phyloP scores from a whole-genome alignment of 2,329 filamentous ascomycete species.

The Didymella exigua region DNA sequence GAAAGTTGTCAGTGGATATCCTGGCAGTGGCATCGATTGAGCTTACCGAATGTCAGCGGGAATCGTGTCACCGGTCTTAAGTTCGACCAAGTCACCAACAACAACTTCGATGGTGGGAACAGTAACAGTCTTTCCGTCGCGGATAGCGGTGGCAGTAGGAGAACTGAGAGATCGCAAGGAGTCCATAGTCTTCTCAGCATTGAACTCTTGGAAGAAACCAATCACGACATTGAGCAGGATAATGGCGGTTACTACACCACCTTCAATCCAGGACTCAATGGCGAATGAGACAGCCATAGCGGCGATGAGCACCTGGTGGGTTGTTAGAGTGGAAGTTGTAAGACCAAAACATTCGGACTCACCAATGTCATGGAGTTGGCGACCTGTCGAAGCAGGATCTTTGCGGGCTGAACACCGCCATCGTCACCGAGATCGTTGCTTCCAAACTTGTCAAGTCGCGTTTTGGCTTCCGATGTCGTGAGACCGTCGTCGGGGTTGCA shows the following conservation, averaged over 20 bases:
- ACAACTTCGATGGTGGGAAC: slow-evolving; percentile 65
- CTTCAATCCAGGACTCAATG: slow-evolving; percentile 55
- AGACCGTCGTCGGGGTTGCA: slow-evolving; percentile 72
- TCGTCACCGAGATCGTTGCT: slow-evolving; percentile 75
- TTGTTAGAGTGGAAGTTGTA: slow-evolving; percentile 1
- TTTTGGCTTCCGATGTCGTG: slow-evolving; percentile 62
- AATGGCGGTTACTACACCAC: slow-evolving; percentile 54
- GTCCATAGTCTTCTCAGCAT: slow-evolving; percentile 57
- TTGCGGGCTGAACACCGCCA: slow-evolving; percentile 72
- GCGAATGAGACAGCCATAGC: slow-evolving; percentile 55
- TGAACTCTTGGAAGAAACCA: slow-evolving; percentile 55
- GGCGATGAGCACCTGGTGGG: slow-evolving; percentile 49
- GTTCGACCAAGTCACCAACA: slow-evolving; percentile 67
- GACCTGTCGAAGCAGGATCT: slow-evolving; percentile 74
- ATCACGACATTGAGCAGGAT: slow-evolving; percentile 53
- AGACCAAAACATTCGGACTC: slow-evolving; percentile 14
- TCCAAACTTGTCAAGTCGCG: slow-evolving; percentile 57
- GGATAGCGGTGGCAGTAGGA: slow-evolving; percentile 54
- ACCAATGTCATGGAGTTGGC: slow-evolving; percentile 81
- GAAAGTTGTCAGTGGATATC: neutral
- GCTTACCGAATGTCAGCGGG: slow-evolving; percentile 67
- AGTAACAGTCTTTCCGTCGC: slow-evolving; percentile 59
- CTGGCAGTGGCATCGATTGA: fast-evolving
- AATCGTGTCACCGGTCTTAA: slow-evolving; percentile 69
- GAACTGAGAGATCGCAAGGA: slow-evolving; percentile 53